These are phyloP conservation scores for Jatropha multifida DNA, from an alignment of 441 rosid genomes.

Conservation along the genomic window DNA sequence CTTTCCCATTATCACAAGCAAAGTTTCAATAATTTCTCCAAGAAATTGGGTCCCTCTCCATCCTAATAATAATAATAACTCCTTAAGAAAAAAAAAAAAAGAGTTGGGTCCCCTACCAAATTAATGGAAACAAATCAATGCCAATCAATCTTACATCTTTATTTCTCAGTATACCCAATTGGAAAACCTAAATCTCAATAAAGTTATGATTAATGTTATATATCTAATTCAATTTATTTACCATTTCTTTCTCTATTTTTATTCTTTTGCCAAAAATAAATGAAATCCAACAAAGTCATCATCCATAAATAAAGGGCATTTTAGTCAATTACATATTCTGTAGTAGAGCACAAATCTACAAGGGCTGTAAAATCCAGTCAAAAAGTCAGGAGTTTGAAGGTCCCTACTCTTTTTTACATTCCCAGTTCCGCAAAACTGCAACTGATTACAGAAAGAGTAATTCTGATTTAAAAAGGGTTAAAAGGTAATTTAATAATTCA, in stretches of 20 bases:
- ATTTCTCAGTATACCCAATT: background rate
- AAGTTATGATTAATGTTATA: background rate
- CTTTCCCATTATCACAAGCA: conserved; percentile 33
- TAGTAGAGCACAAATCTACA: conserved; percentile 5
- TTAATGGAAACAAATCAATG: conserved; percentile 5
- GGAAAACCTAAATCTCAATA: background rate
- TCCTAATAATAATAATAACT: background rate
- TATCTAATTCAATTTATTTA: too few relatives aligned
- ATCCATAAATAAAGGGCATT: conserved; percentile 7
- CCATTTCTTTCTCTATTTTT: too few relatives aligned
- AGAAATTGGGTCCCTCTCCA: conserved; percentile 21
- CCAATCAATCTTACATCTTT: conserved; percentile 21
- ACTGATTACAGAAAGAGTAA: background rate
- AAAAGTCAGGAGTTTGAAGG: conserved; percentile 6
- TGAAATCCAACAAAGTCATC: background rate
- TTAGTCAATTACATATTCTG: background rate
- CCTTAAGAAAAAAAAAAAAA: background rate
- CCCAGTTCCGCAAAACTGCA: too few relatives aligned
- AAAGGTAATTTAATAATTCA: conserved; percentile 9
- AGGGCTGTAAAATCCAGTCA: conserved; percentile 26
- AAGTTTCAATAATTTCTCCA: conserved; percentile 28
- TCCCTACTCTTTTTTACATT: too few relatives aligned
- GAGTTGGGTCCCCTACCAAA: background rate
- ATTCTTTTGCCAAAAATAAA: background rate
- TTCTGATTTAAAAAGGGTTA: background rate